Base-by-base conservation (phyloP, 2,329 filamentous ascomycete genomes). In the Sordariomycetes sp. region DNA sequence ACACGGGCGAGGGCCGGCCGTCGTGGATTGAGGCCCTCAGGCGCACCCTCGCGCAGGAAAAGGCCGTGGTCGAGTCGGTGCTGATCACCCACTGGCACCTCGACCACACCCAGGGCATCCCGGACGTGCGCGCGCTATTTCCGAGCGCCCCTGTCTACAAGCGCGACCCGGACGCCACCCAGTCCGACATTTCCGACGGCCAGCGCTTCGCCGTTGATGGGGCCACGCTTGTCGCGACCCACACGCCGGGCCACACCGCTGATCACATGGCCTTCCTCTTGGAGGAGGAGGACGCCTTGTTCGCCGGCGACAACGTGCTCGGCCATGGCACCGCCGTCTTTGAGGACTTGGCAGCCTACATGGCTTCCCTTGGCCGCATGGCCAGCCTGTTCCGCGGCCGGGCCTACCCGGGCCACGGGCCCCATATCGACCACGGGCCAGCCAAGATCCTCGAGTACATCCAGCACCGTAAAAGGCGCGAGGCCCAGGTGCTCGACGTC, bases 61-160 rank as follows among this genome's bases (percentile, higher is more conserved):
- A 85, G 25, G 87, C 87, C 22, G 80, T 76, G 0, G 76, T 97
- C 25, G 76, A 82, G n/a, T 75, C 78, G 20, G 85, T 86, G 0
- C 76, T 99, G 24, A 77, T 99, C 54, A 95, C 92, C 0, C 94
- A 99, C 70, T 96, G 92, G 90, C 94, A 99, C 68, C 81, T 76
- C 50, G 94, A 99, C 67, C 94, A 99, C 68, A 80, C 86, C 7
- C 82, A 85, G 25, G 94, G 94, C 8, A 80, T 97, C 25, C 69
- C 74, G 2, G 85, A 95, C 65, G 75, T 97, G 1, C 74, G 85
- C 20, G 70, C 73, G 16, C 68, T 87, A 25, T 88, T 78, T n/a
- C 87, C 89, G 0, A 68, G 77, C 20, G 83, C 80, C 7, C 75
- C 74, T 24, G 71, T 94, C 46, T 83, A 85, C 72, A 93, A 94